Evolutionary conservation across 225 moss, liverwort and hornwort genomes (phyloP).

Genomic region (Pseudisothecium myosuroides): DNA sequence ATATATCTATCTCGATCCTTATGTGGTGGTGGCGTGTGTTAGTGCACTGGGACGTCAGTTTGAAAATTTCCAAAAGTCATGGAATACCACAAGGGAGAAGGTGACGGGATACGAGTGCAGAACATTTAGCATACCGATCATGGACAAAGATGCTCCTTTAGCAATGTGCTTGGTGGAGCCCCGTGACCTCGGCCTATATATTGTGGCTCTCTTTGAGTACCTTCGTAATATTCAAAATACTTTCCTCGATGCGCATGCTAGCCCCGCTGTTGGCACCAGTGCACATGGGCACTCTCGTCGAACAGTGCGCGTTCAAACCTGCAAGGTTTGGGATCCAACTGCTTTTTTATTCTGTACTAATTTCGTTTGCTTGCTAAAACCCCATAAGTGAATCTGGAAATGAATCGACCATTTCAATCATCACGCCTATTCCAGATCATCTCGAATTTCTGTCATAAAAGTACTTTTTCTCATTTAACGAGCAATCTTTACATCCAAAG

Average conservation of each 20-base stretch:
- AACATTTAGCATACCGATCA: conserved; percentile 13
- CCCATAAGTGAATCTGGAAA: neutral
- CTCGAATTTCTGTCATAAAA: neutral
- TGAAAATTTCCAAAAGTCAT: conserved; percentile 2
- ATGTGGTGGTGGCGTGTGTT: neutral
- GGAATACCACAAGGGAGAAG: conserved; percentile 34
- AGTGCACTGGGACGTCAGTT: conserved; percentile 19
- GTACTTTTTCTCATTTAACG: neutral
- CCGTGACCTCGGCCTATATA: conserved; percentile 28
- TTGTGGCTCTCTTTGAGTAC: conserved; percentile 33
- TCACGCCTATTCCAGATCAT: neutral
- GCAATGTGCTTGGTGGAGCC: conserved; percentile 51
- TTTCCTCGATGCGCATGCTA: conserved; percentile 11
- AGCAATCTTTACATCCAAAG: neutral
- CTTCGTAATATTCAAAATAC: conserved; percentile 28
- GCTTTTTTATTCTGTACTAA: neutral
- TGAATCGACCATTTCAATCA: neutral
- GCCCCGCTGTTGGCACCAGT: neutral
- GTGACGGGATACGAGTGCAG: conserved; percentile 37
- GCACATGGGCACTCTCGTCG: neutral
- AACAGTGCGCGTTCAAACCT: conserved; percentile 15
- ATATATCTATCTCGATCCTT: neutral
- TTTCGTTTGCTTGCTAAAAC: neutral
- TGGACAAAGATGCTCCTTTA: conserved; percentile 15
- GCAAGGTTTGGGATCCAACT: conserved; percentile 23